Percentiles rank a stretch among this genome's conserved stretches.
phyloP scores from a whole-genome alignment of 306 rosid species.

The Elaeagnus macrophylla region DNA sequence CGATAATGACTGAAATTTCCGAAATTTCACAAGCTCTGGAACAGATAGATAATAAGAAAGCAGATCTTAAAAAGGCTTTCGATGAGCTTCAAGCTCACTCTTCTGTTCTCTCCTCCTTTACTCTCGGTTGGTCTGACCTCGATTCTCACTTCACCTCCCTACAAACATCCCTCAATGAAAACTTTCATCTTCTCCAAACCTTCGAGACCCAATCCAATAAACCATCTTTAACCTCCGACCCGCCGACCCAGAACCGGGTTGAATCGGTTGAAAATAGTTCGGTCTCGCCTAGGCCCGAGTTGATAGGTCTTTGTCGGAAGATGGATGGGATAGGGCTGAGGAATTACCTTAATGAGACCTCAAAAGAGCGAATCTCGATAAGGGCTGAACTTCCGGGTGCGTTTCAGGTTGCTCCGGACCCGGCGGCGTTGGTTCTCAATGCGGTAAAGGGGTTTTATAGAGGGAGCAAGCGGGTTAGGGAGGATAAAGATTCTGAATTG shows the following conservation, averaged over 20 bases:
- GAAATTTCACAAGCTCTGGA: conserved; percentile 42
- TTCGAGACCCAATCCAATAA: conserved; percentile 25
- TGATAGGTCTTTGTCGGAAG: conserved; percentile 41
- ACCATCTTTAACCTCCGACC: conserved; percentile 10
- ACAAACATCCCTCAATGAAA: conserved; percentile 36
- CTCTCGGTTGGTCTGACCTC: conserved; percentile 53
- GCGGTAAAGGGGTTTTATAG: conserved; percentile 49
- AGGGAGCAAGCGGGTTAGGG: conserved; percentile 2
- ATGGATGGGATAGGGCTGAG: conserved; percentile 62
- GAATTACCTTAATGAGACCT: conserved; percentile 25
- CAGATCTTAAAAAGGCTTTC: conserved; percentile 53
- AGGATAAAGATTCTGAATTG: conserved; percentile 20
- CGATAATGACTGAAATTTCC: conserved; percentile 22
- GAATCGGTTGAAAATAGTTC: conserved; percentile 5
- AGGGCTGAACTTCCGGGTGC: conserved; percentile 47
- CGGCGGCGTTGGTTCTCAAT: conserved; percentile 42
- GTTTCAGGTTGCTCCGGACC: conserved; percentile 37
- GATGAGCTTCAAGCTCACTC: conserved; percentile 58
- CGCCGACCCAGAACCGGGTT: conserved; percentile 3
- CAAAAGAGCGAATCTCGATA: conserved; percentile 25
- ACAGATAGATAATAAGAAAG: conserved; percentile 45
- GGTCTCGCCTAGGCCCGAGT: conserved; percentile 26
- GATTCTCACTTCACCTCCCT: conserved; percentile 53
- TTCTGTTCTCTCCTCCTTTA: conserved; percentile 35
- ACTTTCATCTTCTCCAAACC: conserved; percentile 47